Base-by-base conservation (phyloP, 345 rosid genomes). In the Linum trigynum region DNA sequence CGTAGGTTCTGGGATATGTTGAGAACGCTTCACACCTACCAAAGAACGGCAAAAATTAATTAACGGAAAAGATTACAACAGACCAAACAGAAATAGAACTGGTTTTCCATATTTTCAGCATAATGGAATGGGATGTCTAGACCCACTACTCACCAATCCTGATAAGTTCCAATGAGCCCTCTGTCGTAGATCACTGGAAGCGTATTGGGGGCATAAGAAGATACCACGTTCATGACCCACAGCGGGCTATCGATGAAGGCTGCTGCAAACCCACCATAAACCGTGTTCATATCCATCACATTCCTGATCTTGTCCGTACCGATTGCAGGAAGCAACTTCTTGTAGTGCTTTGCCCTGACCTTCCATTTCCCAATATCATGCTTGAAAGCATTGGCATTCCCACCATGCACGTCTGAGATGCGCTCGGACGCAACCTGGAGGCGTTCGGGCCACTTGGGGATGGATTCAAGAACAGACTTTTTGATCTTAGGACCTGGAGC, bases 271-370 rank as follows among this genome's bases (percentile, higher is more conserved):
- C 99, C 97, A 71, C 99, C 99, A 48, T 86, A 94, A 63, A 81
- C 77, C n/a, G 99, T 90, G 75, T 88, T 94, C 99, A 94, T 94
- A 75, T 94, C 99, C 97, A 94, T 94, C 62, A 88, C 92, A 76
- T 94, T 94, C 70, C 99, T 72, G 45, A 94, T 86, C 76, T 83
- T 82, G 59, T 90, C 81, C 3, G 97, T 78, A 57, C 99, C 99
- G 64, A 94, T 37, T 3, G 85, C 89, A 7, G 95, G 82, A 15
- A 94, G 86, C 17, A 94, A 64, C 80, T 84, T 94, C 77, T 86
- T 94, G 85, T 94, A 94, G 81, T 85, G 89, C 80, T 85, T 86
- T 15, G 79, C 86, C 17, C 99, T 80, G 12, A 80, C 76, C 75
- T 86, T 83, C 99, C 99, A 94, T 82, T 88, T 90, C 75, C 87